These are phyloP conservation scores for Neonothopanus nambi DNA, from an alignment of 1,284 basidiomycete genomes.

Conservation along the genomic window DNA sequence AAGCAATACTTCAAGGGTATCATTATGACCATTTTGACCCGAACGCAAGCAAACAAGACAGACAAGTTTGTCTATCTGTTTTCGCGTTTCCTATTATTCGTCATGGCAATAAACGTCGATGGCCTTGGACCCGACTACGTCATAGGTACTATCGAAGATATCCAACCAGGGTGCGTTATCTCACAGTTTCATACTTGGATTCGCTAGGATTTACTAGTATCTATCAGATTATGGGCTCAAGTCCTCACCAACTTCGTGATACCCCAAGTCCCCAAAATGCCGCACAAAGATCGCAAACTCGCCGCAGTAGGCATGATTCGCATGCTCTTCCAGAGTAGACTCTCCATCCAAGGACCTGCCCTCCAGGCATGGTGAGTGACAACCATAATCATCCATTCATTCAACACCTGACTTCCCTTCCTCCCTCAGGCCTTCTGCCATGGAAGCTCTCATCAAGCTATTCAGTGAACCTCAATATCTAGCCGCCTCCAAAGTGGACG, in stretches of 20 bases:
- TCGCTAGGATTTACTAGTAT: neutral
- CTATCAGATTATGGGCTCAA: slow-evolving; percentile 78
- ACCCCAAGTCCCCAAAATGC: slow-evolving; percentile 80
- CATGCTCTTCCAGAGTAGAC: slow-evolving; percentile 72
- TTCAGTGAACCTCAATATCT: slow-evolving; percentile 77
- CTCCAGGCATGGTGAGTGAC: slow-evolving; percentile 72
- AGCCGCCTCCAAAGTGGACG: slow-evolving; percentile 39
- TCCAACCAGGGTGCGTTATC: slow-evolving; percentile 78
- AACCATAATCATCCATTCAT: neutral
- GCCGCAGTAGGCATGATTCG: slow-evolving; percentile 83
- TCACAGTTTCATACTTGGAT: neutral
- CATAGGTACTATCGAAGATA: slow-evolving; percentile 75
- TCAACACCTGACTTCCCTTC: slow-evolving; percentile 10
- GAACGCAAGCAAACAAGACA: slow-evolving; percentile 89
- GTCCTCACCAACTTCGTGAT: slow-evolving; percentile 80
- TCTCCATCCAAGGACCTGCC: slow-evolving; percentile 68
- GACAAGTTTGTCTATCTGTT: slow-evolving; percentile 88
- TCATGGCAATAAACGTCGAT: slow-evolving; percentile 73
- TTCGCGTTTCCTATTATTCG: slow-evolving; percentile 76
- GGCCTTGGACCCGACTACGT: slow-evolving; percentile 79
- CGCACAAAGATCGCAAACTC: slow-evolving; percentile 81
- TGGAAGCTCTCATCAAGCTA: slow-evolving; percentile 77
- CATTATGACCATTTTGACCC: slow-evolving; percentile 80
- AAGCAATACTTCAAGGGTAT: slow-evolving; percentile 78
- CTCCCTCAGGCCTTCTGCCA: slow-evolving; percentile 60